Percentiles rank a stretch among this genome's conserved stretches.
Conservation (phyloP, 2,329 filamentous ascomycete genomes). For the Thielaviopsis populi region DNA sequence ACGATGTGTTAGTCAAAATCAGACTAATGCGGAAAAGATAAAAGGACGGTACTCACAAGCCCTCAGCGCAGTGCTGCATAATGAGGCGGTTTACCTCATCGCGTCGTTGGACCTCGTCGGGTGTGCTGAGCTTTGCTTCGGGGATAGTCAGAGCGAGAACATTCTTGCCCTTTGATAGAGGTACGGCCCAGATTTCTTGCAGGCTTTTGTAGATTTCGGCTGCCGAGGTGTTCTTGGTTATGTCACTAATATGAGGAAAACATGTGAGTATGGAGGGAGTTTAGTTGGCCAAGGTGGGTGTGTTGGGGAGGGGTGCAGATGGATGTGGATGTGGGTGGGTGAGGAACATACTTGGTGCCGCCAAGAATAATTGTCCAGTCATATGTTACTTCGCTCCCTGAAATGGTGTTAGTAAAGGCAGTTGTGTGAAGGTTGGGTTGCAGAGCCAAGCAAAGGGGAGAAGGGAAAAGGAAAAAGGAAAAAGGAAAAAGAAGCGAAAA, state of each 20-base stretch:
- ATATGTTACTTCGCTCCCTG: slow-evolving; percentile 23
- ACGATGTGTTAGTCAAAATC: background rate
- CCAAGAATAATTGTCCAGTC: slow-evolving; percentile 51
- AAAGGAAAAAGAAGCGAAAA: background rate
- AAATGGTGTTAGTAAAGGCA: background rate
- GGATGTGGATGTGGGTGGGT: background rate
- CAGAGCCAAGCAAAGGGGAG: background rate
- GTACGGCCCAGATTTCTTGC: slow-evolving; percentile 34
- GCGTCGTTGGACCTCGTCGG: slow-evolving; percentile 25
- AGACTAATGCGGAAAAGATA: background rate
- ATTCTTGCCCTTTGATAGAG: slow-evolving; percentile 34
- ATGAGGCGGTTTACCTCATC: slow-evolving; percentile 39
- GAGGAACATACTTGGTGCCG: slow-evolving; percentile 40
- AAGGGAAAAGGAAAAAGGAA: no score
- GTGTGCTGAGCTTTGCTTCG: slow-evolving; percentile 28
- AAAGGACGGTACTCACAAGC: slow-evolving; percentile 30
- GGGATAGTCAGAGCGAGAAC: slow-evolving; percentile 50
- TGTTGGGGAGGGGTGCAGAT: no score
- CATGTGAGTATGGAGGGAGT: background rate
- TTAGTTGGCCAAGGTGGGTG: background rate
- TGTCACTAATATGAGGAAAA: slow-evolving; percentile 28
- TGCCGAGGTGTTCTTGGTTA: slow-evolving; percentile 28
- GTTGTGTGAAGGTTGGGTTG: background rate
- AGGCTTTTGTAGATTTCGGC: slow-evolving; percentile 35
- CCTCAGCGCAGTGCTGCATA: slow-evolving; percentile 30